Base-by-base conservation (phyloP, 1,139 yeast species). In the Debaryomyces psychrophilus region DNA sequence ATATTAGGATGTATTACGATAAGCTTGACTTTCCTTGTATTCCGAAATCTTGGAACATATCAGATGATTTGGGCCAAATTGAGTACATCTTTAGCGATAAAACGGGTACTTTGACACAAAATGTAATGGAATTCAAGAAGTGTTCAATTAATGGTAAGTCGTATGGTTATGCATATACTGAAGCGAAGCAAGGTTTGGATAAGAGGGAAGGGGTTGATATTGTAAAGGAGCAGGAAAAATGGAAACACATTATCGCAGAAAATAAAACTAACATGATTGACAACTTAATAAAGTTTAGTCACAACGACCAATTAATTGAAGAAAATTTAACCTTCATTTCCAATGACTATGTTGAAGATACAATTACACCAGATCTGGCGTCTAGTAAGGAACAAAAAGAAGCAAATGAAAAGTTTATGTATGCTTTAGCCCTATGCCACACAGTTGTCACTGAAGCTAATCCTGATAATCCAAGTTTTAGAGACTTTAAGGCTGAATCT, bases 31-130 rank as follows among this genome's bases (percentile, higher is more conserved):
- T 88, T 62, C 97, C 98, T 1, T 93, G 99, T 67, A 83, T 93
- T 4, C 98, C 99, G 7, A 92, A 93, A 63, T 81, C 97, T 0
- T 93, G 99, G 99, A 90, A 87, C 62, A 92, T 93, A 46, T 90
- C 97, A 9, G 99, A 93, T 69, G 99, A 93, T 66, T 76, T 93
- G 60, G 99, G 99, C 27, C 99, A 93, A 68, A 87, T 93, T 57
- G 98, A 93, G 65, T 93, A 92, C 62, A 84, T 93, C 40, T 93
- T 93, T 67, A 88, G 96, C 61, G 99, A 93, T 68, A 93, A 93
- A 67, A 93, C 99, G 0, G 99, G 99, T 49, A 93, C 99, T 0
- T 75, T 93, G 57, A 93, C 99, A 2, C 98, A 92, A 65, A 93
- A 93, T 62, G 88, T 92, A 35, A 93, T 93, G 99, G 97, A 92